Base-by-base conservation (phyloP, 2,329 filamentous ascomycete genomes). In the Aureobasidium melanogenum region DNA sequence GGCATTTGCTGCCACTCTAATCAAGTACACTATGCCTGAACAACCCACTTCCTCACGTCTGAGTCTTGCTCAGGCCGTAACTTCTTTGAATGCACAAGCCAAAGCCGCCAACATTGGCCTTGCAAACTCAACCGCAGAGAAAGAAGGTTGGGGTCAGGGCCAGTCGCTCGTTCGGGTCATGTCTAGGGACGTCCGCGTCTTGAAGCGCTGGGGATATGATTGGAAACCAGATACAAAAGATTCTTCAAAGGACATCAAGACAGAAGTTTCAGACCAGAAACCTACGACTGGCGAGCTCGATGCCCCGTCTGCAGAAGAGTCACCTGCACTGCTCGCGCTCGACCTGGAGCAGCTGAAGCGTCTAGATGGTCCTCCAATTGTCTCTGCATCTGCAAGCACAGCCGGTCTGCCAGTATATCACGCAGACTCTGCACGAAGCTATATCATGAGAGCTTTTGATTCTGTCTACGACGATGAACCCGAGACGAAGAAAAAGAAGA, bases 31-130 rank as follows among this genome's bases (percentile, higher is more conserved):
- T 0, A 93, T 92, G 87, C 88, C 91, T 0, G 86, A 89, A 66
- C 91, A 96, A 70, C 91, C 91, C 3, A 79, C 87, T 3, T 94
- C 89, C n/a, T 93, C 89, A 70, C 81, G 89, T 50, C 76, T 96
- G 22, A 95, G 90, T 69, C 77, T 96, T 22, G 89, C 87, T 0
- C 91, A 96, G 72, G 90, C 89, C 0, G 86, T 94, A 1, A 88
- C 95, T 17, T 92, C 89, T 70, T 85, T 85, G 30, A 94, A 93
- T 69, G 91, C 88, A 63, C 83, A 86, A 65, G 84, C 83, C 38
- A 92, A 92, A 73, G 91, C 91, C 10, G 80, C 86, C 30, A 88
- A 82, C 64, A 75, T 96, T 32, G 91, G 91, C 0, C 77, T 96
- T 22, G 84, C 88, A 64, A 54, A 15, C 8, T 83, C 84, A 0